Evolutionary conservation across 1,284 basidiomycete species (phyloP).

Genomic region (Apiotrichum brassicae): DNA sequence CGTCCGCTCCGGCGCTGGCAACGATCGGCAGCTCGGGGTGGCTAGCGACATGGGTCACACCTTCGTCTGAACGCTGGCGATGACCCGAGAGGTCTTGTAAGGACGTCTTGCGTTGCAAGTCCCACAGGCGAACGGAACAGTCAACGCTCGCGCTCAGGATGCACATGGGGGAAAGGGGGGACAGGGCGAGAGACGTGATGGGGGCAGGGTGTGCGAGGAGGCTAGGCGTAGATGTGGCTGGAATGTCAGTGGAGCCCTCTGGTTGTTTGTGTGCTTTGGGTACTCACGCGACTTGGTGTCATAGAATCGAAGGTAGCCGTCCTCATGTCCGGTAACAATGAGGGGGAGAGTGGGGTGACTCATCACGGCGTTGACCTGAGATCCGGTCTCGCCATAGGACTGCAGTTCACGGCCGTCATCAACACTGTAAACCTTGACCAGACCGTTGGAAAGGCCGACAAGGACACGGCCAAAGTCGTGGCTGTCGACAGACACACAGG

Average conservation of each 20-base stretch:
- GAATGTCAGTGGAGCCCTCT: constrained; percentile 2
- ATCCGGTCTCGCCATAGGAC: constrained; percentile 53
- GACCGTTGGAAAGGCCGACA: constrained; percentile 83
- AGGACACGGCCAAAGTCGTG: constrained; percentile 47
- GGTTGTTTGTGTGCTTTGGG: too few relatives aligned
- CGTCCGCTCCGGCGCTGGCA: constrained; percentile 89
- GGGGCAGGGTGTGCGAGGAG: constrained; percentile 87
- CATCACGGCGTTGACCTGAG: constrained; percentile 81
- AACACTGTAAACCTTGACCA: constrained; percentile 84
- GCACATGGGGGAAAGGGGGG: constrained; percentile 60
- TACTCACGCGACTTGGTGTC: constrained; percentile 59
- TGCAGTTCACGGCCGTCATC: constrained; percentile 74
- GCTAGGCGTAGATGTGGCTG: constrained; percentile 69
- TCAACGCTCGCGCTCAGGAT: constrained; percentile 89
- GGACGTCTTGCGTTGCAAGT: constrained; percentile 60
- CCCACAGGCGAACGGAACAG: constrained; percentile 92
- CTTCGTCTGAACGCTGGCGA: constrained; percentile 80
- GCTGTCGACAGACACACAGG: constrained; percentile 56
- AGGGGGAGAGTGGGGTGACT: constrained; percentile 87
- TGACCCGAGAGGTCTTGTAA: constrained; percentile 83
- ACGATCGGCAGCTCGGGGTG: constrained; percentile 79
- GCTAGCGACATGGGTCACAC: constrained; percentile 56
- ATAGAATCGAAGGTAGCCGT: constrained; percentile 85
- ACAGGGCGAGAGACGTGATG: constrained; percentile 83
- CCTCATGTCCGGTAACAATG: constrained; percentile 85